These are phyloP conservation scores for Escallonia rubra DNA, from an alignment of 129 eudicot genomes.

Conservation along the genomic window DNA sequence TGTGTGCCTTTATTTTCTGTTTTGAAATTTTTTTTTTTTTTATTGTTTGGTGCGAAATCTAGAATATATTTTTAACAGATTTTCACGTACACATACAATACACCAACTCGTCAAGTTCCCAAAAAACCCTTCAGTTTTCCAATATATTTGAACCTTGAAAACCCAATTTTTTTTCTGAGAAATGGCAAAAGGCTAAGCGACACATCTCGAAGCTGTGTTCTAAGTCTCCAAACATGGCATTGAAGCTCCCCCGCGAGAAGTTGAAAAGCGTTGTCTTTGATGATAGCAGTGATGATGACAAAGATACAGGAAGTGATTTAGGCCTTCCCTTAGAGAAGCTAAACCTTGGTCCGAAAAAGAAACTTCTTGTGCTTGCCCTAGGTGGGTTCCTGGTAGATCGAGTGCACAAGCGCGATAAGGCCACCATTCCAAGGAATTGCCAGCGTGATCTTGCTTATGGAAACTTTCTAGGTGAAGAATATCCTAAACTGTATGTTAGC, in stretches of 20 bases:
- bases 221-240: slow-evolving; percentile 13
- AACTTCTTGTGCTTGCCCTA: slow-evolving; percentile 46
- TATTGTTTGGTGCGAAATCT: too few relatives aligned
- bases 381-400: slow-evolving; percentile 40
- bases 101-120: neutral
- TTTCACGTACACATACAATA: neutral
- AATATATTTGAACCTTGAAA: neutral
- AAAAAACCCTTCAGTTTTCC: neutral
- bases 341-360: slow-evolving; percentile 41
- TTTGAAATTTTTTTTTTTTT: too few relatives aligned
- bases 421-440: slow-evolving; percentile 13
- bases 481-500: neutral
- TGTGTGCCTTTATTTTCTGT: too few relatives aligned
- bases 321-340: slow-evolving; percentile 32
- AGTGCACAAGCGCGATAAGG: slow-evolving; percentile 9
- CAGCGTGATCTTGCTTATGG: slow-evolving; percentile 20
- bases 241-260: slow-evolving; percentile 4
- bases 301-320: slow-evolving; percentile 2
- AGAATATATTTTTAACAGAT: too few relatives aligned
- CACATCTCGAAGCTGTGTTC: too few relatives aligned
- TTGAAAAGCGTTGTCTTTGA: slow-evolving; percentile 1
- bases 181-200: too few relatives aligned
- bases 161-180: neutral
- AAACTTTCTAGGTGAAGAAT: slow-evolving; percentile 16
- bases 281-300: slow-evolving; percentile 12